These are phyloP conservation scores for Aspergillus thermomutatus DNA, from an alignment of 2,329 filamentous ascomycete genomes.

Conservation along the genomic window DNA sequence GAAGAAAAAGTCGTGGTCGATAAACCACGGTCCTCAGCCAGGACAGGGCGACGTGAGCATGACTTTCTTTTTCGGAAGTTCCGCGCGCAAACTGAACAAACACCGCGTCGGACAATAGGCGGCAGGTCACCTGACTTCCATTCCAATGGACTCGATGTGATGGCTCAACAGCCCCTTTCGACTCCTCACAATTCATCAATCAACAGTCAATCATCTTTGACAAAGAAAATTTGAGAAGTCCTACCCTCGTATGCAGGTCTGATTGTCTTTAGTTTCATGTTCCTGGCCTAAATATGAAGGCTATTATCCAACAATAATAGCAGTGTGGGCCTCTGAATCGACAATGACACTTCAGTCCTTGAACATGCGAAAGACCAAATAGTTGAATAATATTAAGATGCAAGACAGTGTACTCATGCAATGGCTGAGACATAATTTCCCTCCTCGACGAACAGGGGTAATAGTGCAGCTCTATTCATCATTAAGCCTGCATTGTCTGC, in stretches of 20 bases:
- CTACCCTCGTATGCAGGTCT: background rate
- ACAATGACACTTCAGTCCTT: background rate
- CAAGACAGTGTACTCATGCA: background rate
- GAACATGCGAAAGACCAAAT: background rate
- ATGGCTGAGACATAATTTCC: background rate
- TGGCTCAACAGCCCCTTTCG: background rate
- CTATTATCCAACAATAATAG: background rate
- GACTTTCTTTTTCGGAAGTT: slow-evolving; percentile 10
- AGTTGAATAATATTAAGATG: background rate
- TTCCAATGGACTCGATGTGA: background rate
- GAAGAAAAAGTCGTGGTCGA: background rate
- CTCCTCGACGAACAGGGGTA: no score
- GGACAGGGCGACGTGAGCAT: slow-evolving; percentile 11
- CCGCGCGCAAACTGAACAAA: slow-evolving; percentile 17
- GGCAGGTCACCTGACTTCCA: background rate
- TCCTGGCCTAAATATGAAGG: background rate
- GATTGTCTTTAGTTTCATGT: background rate
- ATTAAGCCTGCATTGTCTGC: background rate
- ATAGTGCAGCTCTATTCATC: background rate
- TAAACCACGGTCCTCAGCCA: background rate
- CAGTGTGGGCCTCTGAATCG: background rate
- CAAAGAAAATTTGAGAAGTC: no score
- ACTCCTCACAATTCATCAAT: background rate
- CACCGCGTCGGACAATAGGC: background rate
- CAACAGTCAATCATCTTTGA: background rate